A percentile compares a stretch with the other conserved stretches of the same genome.
These are phyloP conservation scores for Coemansia sp. DNA, from an alignment of 192 early-diverging fungal species.

Conservation along the genomic window DNA sequence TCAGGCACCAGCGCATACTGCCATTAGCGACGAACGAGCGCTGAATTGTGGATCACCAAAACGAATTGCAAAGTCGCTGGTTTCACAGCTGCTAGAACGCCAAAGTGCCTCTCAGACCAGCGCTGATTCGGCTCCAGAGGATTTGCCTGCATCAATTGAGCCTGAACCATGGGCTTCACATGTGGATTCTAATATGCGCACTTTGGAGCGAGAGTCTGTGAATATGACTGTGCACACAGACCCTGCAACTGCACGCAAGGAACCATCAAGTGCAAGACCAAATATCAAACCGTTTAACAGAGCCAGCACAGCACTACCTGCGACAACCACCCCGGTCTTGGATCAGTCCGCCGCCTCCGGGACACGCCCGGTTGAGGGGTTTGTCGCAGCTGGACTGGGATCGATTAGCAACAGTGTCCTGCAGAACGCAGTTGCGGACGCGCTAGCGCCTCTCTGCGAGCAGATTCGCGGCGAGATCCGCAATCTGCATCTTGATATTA, in stretches of 20 bases:
- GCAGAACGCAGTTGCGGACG: slow-evolving; percentile 40
- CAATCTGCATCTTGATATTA: slow-evolving; percentile 51
- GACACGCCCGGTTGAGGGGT: not conserved
- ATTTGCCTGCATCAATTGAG: not conserved
- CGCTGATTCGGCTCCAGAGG: not conserved
- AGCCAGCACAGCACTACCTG: not conserved
- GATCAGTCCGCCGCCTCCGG: not conserved
- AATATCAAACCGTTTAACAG: too few species aligned
- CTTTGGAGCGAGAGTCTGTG: too few species aligned
- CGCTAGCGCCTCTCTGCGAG: slow-evolving; percentile 42
- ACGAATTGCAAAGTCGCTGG: slow-evolving; percentile 15
- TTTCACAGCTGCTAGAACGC: slow-evolving; percentile 11
- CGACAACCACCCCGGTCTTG: not conserved
- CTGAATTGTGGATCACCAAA: not conserved
- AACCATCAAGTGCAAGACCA: too few species aligned
- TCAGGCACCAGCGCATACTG: not conserved
- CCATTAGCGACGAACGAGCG: not conserved
- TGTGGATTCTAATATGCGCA: too few species aligned
- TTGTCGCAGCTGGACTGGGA: slow-evolving; percentile 5
- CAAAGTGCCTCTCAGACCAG: slow-evolving; percentile 1
- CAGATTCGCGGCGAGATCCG: slow-evolving; percentile 48
- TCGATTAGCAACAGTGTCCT: slow-evolving; percentile 36
- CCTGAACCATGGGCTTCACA: not conserved
- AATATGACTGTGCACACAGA: too few species aligned
- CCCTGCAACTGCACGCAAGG: too few species aligned